Percentiles rank a stretch among this genome's conserved stretches.
phyloP scores from a whole-genome alignment of 2,329 filamentous ascomycete species.

The Claviceps purpurea region DNA sequence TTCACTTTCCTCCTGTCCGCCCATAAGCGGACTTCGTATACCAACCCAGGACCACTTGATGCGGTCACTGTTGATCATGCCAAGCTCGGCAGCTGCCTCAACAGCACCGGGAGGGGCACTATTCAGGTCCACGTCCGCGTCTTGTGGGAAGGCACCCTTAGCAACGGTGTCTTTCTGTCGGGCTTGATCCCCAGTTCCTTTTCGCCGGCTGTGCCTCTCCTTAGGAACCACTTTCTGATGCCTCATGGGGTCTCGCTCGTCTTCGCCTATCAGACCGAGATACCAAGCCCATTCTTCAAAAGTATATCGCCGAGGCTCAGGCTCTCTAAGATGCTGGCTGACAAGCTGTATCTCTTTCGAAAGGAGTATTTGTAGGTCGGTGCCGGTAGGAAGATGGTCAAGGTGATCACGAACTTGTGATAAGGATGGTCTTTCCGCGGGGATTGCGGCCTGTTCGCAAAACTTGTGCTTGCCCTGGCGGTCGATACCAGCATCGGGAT shows the following conservation, averaged over 20 bases:
- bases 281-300: constrained; percentile 86
- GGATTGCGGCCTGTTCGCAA: constrained; percentile 1
- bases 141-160: not conserved
- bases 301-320: constrained; percentile 49
- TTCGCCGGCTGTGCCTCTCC: constrained; percentile 9
- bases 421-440: constrained; percentile 17
- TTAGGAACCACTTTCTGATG: constrained; percentile 30
- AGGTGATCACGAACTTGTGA: constrained; percentile 23
- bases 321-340: constrained; percentile 45
- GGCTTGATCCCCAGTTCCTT: constrained; percentile 1
- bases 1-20: constrained; percentile 52
- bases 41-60: constrained; percentile 61
- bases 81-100: constrained; percentile 1
- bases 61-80: constrained; percentile 16
- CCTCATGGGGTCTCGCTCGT: constrained; percentile 36
- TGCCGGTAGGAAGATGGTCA: constrained; percentile 26
- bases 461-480: constrained; percentile 5
- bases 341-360: constrained; percentile 58
- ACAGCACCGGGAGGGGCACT: constrained; percentile 1
- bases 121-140: not conserved
- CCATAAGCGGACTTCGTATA: constrained; percentile 54
- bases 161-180: not conserved
- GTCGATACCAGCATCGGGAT: not conserved
- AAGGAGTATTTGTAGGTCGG: constrained; percentile 50
- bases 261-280: constrained; percentile 60